Evolutionary conservation across 2,329 filamentous ascomycete genomes (phyloP).

Genomic region (Fusarium haematococcum): DNA sequence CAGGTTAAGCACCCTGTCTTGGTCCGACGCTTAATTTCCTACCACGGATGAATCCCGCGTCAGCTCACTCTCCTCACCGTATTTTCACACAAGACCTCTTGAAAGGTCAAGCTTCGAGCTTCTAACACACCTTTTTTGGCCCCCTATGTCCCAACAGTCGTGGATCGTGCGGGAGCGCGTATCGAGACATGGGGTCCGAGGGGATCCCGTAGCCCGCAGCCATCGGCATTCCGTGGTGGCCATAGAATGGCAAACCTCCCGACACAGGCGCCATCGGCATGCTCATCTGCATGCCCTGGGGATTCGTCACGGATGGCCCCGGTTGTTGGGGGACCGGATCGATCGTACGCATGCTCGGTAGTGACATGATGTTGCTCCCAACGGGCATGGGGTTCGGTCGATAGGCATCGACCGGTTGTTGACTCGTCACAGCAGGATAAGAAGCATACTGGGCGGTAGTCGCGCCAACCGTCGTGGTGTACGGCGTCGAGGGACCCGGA

Average conservation of each 20-base stretch:
- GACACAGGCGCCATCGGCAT: conserved; percentile 45
- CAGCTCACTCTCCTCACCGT: conserved; percentile 25
- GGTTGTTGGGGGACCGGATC: conserved; percentile 49
- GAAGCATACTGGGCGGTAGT: conserved; percentile 47
- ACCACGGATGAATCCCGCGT: conserved; percentile 19
- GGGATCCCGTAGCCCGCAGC: conserved; percentile 56
- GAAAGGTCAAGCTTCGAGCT: conserved; percentile 2
- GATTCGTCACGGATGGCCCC: conserved; percentile 46
- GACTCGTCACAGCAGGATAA: conserved; percentile 46
- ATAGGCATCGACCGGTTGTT: conserved; percentile 45
- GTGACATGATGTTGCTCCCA: conserved; percentile 48
- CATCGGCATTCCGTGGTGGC: conserved; percentile 52
- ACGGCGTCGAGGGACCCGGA: conserved; percentile 40
- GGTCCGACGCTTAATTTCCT: conserved; percentile 73
- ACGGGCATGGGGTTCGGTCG: conserved; percentile 45
- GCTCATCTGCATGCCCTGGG: conserved; percentile 53
- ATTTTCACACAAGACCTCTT: not conserved
- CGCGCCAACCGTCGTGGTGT: conserved; percentile 36
- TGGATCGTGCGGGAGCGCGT: conserved; percentile 62
- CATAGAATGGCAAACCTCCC: conserved; percentile 57
- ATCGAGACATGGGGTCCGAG: conserved; percentile 58
- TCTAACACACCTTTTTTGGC: conserved; percentile 67
- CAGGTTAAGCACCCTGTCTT: conserved; percentile 74
- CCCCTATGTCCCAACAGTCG: conserved; percentile 61
- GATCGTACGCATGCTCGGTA: conserved; percentile 57